phyloP scores from a whole-genome alignment of 352 stramenopile species.

The Phytophthora foliorum region DNA sequence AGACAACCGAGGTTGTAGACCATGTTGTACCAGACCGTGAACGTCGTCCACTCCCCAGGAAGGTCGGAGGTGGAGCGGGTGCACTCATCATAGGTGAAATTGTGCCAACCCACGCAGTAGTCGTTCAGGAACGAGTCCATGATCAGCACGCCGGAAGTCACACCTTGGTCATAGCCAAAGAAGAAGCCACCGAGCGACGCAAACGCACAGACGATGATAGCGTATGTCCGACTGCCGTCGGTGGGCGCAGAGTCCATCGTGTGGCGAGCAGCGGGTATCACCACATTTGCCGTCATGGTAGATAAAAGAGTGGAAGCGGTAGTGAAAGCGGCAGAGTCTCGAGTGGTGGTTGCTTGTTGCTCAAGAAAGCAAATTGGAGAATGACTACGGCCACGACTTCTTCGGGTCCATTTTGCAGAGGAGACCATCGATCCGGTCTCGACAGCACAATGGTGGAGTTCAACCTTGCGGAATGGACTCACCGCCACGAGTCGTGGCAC shows the following conservation, averaged over 20 bases:
- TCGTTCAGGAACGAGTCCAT: no score
- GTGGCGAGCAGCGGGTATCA: conserved; percentile 23
- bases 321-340: no score
- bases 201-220: conserved; percentile 45
- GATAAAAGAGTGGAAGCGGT: background rate
- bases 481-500: no score
- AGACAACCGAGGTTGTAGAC: conserved; percentile 51
- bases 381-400: conserved; percentile 6
- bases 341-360: conserved; percentile 9
- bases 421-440: background rate
- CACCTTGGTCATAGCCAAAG: conserved; percentile 46
- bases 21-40: conserved; percentile 54
- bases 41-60: no score
- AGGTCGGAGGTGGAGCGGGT: no score
- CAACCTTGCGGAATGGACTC: conserved; percentile 9
- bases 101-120: no score
- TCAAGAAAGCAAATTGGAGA: conserved; percentile 28
- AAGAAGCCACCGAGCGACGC: conserved; percentile 44
- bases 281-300: conserved; percentile 18
- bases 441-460: background rate
- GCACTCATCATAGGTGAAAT: no score
- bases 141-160: conserved; percentile 40
- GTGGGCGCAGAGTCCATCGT: conserved; percentile 25
- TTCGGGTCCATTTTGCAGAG: background rate
- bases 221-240: conserved; percentile 33